Percentiles rank a stretch among this genome's conserved stretches.
phyloP scores from a whole-genome alignment of 192 early-diverging fungal genomes.

The Podochytrium sp. region DNA sequence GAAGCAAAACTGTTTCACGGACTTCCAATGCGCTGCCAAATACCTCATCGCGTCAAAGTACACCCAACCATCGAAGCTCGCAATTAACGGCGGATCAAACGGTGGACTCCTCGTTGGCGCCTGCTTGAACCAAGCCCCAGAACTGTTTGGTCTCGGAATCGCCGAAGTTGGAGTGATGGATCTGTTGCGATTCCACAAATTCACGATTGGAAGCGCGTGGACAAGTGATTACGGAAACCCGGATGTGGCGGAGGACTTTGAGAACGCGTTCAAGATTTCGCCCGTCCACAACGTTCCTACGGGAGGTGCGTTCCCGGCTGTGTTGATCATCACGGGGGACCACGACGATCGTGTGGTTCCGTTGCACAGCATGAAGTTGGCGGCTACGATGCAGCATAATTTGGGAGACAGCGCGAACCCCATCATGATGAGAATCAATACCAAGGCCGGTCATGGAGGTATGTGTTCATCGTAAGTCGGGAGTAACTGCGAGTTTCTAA shows the following conservation, averaged over 20 bases:
- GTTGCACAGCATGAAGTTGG: slow-evolving; percentile 71
- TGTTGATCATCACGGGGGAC: slow-evolving; percentile 65
- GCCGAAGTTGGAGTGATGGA: slow-evolving; percentile 76
- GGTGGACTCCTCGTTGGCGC: slow-evolving; percentile 73
- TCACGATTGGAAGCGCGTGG: slow-evolving; percentile 78
- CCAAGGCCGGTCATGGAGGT: slow-evolving; percentile 70
- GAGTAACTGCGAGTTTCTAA: too few species aligned
- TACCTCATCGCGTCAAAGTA: slow-evolving; percentile 61
- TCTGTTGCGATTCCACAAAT: slow-evolving; percentile 77
- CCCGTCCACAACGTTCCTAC: slow-evolving; percentile 70
- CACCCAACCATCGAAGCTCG: slow-evolving; percentile 56
- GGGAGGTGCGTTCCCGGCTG: slow-evolving; percentile 57
- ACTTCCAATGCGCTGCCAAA: slow-evolving; percentile 73
- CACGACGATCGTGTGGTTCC: slow-evolving; percentile 75
- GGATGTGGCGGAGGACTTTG: slow-evolving; percentile 69
- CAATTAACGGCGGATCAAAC: slow-evolving; percentile 73
- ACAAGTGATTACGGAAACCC: slow-evolving; percentile 68
- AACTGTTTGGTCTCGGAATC: slow-evolving; percentile 68
- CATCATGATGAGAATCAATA: slow-evolving; percentile 64
- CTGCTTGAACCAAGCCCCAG: slow-evolving; percentile 75
- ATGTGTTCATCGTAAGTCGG: too few species aligned
- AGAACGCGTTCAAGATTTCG: slow-evolving; percentile 50
- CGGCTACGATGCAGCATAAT: slow-evolving; percentile 63
- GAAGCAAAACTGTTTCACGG: slow-evolving; percentile 78
- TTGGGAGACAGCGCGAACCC: slow-evolving; percentile 57